Evolutionary conservation across 805 yeast species (phyloP), one percentile per base, ranked within the genome.

Genomic region (Saturnispora dispora): DNA sequence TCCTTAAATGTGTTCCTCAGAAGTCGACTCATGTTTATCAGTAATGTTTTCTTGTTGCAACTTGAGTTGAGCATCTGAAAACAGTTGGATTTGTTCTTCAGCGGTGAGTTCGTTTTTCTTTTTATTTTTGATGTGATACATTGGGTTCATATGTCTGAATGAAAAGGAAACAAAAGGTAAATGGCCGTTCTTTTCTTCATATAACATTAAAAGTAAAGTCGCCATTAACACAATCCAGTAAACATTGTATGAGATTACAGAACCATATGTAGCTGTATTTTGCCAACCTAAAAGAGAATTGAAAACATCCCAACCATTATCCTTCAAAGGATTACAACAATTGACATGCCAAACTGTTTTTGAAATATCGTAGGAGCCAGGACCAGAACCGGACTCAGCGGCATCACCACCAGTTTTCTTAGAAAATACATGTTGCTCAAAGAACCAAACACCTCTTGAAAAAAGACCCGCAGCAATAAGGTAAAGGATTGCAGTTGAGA

Each of bases 271-370:
- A 53, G 96, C 98, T 50, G 96, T 79, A 71, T 91, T 91, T 73
- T 89, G 96, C 99, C 99, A 91, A 56, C 98, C 99, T 57, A 91
- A 74, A 52, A 91, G 69, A 27, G 97, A 88, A 64, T 91, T 91
- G 77, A 91, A 91, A 55, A 91, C 82, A 78, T 89, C 96, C 98
- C 98, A 91, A 72, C 97, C 98, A 60, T 83, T 82, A 70, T 85
- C 91, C 53, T 76, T 74, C 68, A 85, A 90, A 45, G 97, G 97
- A 70, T 89, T 89, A 74, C 98, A 91, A 73, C 97, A 91, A 77
- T 91, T 89, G 55, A 91, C 95, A 71, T 91, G 99, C 90, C 96
- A 91, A 27, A 91, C 96, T 13, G 85, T 71, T 62, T 77, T 77
- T 47, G 74, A 62, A 62, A 91, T 79, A 69, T 91, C 83, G 71